Evolutionary conservation across 306 rosid species (phyloP).

Genomic region (Glycyrrhiza uralensis): DNA sequence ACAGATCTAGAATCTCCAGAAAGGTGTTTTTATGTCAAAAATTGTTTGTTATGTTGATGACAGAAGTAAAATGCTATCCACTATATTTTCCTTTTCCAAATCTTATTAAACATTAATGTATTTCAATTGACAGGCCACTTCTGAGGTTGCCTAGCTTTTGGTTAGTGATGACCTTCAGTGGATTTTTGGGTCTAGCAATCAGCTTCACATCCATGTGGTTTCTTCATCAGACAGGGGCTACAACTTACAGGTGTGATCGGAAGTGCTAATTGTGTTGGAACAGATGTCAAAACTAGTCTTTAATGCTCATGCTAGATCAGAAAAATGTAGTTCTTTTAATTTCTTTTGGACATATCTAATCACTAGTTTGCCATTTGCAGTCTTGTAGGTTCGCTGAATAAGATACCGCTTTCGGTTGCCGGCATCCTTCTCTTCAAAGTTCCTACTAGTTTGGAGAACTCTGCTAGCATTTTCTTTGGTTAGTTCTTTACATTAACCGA

Average conservation of each 20-base stretch:
- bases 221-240: slow-evolving; percentile 98
- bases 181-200: slow-evolving; percentile 89
- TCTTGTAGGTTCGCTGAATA: slow-evolving; percentile 95
- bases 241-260: slow-evolving; percentile 79
- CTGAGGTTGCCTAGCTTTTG: slow-evolving; percentile 85
- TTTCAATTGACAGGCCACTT: slow-evolving; percentile 74
- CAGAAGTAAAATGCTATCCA: neutral
- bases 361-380: slow-evolving; percentile 48
- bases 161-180: slow-evolving; percentile 88
- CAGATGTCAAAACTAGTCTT: neutral
- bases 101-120: slow-evolving; percentile 16
- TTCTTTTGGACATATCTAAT: slow-evolving; percentile 16
- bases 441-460: slow-evolving; percentile 92
- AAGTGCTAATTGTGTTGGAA: slow-evolving; percentile 6
- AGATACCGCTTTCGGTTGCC: slow-evolving; percentile 92
- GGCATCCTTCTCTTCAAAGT: slow-evolving; percentile 90
- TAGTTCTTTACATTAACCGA: slow-evolving; percentile 29
- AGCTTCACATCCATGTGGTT: slow-evolving; percentile 99
- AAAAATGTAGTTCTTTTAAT: neutral
- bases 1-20: slow-evolving; percentile 5
- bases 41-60: slow-evolving; percentile 1
- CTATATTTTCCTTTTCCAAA: neutral
- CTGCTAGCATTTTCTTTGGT: slow-evolving; percentile 91
- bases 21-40: slow-evolving; percentile 3
- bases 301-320: slow-evolving; percentile 14